Conservation (phyloP, 2,329 filamentous ascomycete genomes). For the Aureobasidium sp. region DNA sequence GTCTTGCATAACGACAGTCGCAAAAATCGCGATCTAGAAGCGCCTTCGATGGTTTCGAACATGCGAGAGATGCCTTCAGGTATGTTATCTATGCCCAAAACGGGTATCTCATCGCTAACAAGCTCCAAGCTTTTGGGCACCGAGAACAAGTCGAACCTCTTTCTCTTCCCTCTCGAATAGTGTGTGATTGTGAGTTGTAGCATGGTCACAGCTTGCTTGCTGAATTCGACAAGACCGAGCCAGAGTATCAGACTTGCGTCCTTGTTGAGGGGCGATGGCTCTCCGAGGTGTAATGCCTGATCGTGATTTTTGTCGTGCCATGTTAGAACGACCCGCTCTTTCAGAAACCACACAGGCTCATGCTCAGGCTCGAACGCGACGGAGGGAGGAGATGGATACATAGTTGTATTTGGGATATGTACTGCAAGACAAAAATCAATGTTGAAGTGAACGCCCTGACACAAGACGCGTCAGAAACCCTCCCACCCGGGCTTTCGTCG, state of each 20-base stretch:
- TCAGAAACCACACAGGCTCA: slow-evolving; percentile 1
- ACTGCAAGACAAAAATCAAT: neutral
- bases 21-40: neutral
- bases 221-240: neutral
- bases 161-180: neutral
- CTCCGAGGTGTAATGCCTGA: neutral
- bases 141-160: slow-evolving; percentile 2
- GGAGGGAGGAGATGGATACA: neutral
- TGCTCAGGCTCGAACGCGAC: neutral
- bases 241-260: neutral
- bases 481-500: slow-evolving; percentile 13
- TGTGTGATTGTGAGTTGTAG: slow-evolving; percentile 9
- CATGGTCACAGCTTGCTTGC: neutral
- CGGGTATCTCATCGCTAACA: neutral
- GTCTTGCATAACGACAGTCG: neutral
- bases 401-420: neutral
- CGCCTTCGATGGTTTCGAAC: neutral
- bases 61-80: neutral
- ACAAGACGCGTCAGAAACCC: slow-evolving; percentile 11
- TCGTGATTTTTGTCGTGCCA: neutral
- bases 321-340: slow-evolving; percentile 1
- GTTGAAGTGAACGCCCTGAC: slow-evolving; percentile 9
- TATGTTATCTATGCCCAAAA: neutral
- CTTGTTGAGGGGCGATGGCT: slow-evolving; percentile 8
- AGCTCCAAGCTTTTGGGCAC: neutral